These are phyloP conservation scores for Lenzites betulinus DNA, from an alignment of 768 basidiomycete species.

Conservation along the genomic window DNA sequence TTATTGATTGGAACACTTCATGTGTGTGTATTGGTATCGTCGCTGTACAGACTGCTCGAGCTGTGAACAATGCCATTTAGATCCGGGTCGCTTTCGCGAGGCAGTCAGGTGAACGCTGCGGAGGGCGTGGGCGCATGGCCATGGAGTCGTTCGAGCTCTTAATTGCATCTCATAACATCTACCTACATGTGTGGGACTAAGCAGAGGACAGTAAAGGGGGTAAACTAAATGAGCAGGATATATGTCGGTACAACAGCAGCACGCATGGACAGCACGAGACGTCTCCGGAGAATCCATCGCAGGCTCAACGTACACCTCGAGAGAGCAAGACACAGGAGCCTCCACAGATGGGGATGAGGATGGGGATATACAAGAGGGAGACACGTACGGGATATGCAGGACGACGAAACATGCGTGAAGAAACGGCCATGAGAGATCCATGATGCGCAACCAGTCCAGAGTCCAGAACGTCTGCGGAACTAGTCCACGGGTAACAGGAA, in stretches of 20 bases:
- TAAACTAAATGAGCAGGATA: constrained; percentile 15
- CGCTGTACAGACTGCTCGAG: neutral
- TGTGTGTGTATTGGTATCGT: neutral
- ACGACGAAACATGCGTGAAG: neutral
- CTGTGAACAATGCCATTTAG: neutral
- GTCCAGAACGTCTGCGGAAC: constrained; percentile 8
- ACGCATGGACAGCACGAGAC: neutral
- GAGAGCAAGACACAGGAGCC: constrained; percentile 19
- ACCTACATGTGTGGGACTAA: constrained; percentile 11
- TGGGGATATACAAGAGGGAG: constrained; percentile 1
- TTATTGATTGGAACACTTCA: too few species aligned
- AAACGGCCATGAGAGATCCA: constrained; percentile 7
- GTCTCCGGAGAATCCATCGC: constrained; percentile 12
- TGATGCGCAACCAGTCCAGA: neutral
- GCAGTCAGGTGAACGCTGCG: neutral
- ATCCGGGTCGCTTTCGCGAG: neutral
- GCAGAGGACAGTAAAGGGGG: constrained; percentile 1
- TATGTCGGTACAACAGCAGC: constrained; percentile 4
- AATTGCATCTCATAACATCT: neutral
- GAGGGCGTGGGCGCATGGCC: neutral
- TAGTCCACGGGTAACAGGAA: constrained; percentile 66
- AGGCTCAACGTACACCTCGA: constrained; percentile 19
- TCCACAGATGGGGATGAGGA: constrained; percentile 4
- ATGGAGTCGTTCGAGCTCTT: neutral
- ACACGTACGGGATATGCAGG: neutral